phyloP scores from a whole-genome alignment of 2,329 filamentous ascomycete genomes.

The Fusarium nodosum region DNA sequence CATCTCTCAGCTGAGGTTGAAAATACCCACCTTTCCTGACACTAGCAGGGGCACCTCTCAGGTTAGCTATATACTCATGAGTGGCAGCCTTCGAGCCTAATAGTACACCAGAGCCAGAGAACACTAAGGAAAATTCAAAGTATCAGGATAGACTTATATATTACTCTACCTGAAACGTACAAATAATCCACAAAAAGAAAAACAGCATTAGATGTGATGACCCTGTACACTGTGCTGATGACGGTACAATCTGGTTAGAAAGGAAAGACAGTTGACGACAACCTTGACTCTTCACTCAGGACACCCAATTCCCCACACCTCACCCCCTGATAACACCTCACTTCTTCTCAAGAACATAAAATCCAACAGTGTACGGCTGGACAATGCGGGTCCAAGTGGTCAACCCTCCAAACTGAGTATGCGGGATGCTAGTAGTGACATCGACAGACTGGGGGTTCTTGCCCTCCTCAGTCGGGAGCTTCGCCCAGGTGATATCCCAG shows the following conservation, averaged over 20 bases:
- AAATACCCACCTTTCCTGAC: no score
- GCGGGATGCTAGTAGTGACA: neutral
- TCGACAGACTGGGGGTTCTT: neutral
- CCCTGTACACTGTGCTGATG: neutral
- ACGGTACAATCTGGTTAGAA: neutral
- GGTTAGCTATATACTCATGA: no score
- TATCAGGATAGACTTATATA: neutral
- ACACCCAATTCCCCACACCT: neutral
- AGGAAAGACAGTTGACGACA: neutral
- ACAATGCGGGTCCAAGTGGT: neutral
- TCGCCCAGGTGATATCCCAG: neutral
- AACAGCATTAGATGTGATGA: neutral
- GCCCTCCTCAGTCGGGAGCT: neutral
- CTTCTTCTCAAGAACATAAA: neutral
- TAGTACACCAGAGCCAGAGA: neutral
- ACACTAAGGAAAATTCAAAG: rapidly evolving
- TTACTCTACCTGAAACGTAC: neutral
- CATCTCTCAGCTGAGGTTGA: no score
- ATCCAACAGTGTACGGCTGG: neutral
- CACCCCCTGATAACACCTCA: neutral
- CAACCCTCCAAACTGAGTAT: neutral
- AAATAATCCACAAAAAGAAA: neutral
- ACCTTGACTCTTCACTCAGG: neutral
- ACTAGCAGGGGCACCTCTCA: neutral
- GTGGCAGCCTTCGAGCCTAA: no score